These are phyloP conservation scores for Symbiodinium natans DNA, from an alignment of 73 alveolate genomes.

Conservation along the genomic window DNA sequence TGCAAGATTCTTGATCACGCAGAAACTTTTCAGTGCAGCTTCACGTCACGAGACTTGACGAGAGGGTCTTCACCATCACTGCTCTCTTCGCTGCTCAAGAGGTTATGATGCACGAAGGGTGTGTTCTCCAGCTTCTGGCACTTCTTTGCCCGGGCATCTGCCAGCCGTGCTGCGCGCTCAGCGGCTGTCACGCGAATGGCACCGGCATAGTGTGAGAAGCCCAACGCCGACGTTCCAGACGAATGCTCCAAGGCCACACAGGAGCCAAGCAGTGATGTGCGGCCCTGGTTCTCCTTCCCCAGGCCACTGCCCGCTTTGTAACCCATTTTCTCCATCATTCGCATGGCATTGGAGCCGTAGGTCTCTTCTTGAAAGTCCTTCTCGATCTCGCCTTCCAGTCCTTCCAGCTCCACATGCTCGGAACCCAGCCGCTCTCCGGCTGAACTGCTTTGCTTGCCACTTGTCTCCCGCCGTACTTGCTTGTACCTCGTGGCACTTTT, in stretches of 20 bases:
- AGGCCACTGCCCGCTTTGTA: constrained; percentile 89
- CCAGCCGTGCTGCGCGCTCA: constrained; percentile 81
- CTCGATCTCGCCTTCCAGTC: constrained; percentile 74
- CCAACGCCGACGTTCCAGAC: constrained; percentile 34
- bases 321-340: constrained; percentile 91
- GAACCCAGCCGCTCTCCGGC: constrained; percentile 26
- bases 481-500: constrained; percentile 48
- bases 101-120: constrained; percentile 51
- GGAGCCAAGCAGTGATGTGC: constrained; percentile 74
- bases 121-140: constrained; percentile 73
- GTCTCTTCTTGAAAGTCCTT: constrained; percentile 87
- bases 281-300: constrained; percentile 86
- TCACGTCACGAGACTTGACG: constrained; percentile 37
- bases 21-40: not conserved
- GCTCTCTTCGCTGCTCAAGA: constrained; percentile 87
- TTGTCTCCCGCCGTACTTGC: constrained; percentile 66
- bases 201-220: constrained; percentile 81
- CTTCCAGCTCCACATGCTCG: constrained; percentile 57
- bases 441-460: constrained; percentile 4
- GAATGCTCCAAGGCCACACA: constrained; percentile 80
- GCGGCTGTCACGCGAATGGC: constrained; percentile 87
- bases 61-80: constrained; percentile 61
- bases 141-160: constrained; percentile 90
- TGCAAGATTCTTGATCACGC: not conserved
- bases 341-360: constrained; percentile 91